A percentile compares a stretch with the other conserved stretches of the same genome.
Conservation (phyloP, 2,329 filamentous ascomycete genomes). For the Pleoardoris graminearum region DNA sequence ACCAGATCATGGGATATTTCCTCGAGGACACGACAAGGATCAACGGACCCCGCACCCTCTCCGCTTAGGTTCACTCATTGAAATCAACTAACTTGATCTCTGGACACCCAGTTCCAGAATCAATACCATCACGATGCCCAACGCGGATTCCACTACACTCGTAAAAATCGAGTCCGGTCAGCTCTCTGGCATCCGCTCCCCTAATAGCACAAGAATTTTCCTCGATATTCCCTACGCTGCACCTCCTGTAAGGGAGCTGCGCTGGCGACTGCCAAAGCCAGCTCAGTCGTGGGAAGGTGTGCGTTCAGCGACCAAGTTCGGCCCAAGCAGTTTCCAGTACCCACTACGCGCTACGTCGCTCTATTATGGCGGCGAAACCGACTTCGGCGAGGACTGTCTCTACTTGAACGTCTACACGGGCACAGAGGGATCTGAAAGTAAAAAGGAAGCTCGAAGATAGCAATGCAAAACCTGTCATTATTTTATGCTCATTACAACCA, state of each 20-base stretch:
- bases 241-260: not conserved
- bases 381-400: not conserved
- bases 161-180: not conserved
- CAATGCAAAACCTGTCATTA: too few species aligned
- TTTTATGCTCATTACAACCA: too few species aligned
- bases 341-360: not conserved
- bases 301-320: not conserved
- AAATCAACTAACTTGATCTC: too few species aligned
- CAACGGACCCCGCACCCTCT: too few species aligned
- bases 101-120: too few species aligned
- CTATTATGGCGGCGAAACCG: not conserved
- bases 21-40: too few species aligned
- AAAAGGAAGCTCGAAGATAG: too few species aligned
- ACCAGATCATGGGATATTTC: too few species aligned
- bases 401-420: constrained; percentile 8
- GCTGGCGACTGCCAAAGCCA: not conserved
- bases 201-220: not conserved
- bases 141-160: too few species aligned
- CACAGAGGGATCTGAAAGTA: not conserved
- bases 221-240: not conserved
- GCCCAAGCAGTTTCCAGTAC: not conserved
- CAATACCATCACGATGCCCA: too few species aligned
- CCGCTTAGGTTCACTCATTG: too few species aligned
- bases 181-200: not conserved
- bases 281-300: not conserved